A percentile compares a stretch with the other conserved stretches of the same genome.
These are phyloP conservation scores for Elymus sibiricus DNA, from an alignment of 176 grass and related monocot species.

Conservation along the genomic window DNA sequence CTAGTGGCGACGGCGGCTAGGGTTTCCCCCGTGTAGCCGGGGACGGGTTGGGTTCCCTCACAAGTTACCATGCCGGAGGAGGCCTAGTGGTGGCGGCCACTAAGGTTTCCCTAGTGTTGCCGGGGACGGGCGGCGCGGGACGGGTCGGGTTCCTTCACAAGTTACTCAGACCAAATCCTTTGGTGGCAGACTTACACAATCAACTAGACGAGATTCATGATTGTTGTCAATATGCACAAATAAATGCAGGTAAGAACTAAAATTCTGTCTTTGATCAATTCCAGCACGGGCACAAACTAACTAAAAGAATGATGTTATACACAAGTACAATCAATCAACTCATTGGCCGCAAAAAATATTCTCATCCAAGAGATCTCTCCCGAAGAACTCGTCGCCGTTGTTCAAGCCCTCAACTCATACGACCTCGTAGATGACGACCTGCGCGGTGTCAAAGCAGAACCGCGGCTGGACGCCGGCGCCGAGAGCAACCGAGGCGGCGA, in stretches of 20 bases:
- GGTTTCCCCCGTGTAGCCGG: no score
- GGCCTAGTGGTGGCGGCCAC: no score
- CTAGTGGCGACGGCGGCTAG: no score
- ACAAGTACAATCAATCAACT: not conserved
- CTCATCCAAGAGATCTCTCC: not conserved
- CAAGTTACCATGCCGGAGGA: no score
- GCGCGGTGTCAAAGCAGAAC: slow-evolving; percentile 18
- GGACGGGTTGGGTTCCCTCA: no score
- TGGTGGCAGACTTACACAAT: no score
- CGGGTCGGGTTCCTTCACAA: no score
- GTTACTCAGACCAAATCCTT: no score
- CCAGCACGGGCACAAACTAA: not conserved
- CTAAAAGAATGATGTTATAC: slow-evolving; percentile 3
- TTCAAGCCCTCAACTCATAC: not conserved
- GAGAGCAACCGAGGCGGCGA: not conserved
- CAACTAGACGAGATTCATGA: no score
- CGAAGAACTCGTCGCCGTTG: not conserved
- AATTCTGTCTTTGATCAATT: not conserved
- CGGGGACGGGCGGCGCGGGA: no score
- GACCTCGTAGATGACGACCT: slow-evolving; percentile 36
- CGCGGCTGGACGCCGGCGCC: not conserved
- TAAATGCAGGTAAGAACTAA: not conserved
- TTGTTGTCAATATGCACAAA: no score
- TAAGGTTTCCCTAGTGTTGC: no score
- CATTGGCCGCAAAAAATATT: not conserved